Conservation (phyloP, 305 asterid species). For the Solanum hybrid region DNA sequence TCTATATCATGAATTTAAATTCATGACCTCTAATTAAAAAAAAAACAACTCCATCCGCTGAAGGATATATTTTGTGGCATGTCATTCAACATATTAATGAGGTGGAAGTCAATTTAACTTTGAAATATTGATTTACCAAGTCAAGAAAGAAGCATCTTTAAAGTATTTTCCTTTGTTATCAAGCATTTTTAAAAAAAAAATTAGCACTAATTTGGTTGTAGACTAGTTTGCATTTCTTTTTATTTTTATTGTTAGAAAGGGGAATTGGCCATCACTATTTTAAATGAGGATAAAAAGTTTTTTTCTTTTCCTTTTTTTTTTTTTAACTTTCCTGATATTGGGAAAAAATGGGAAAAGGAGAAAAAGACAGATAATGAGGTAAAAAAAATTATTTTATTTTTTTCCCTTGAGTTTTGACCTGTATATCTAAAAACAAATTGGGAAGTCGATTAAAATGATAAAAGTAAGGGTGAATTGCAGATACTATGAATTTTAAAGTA, state of each 20-base stretch:
- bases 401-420: not conserved
- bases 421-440: too few relatives aligned
- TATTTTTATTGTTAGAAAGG: not conserved
- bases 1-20: too few relatives aligned
- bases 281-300: not conserved
- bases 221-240: not conserved
- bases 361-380: not conserved
- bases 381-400: too few relatives aligned
- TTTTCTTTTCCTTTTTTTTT: not conserved
- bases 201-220: not conserved
- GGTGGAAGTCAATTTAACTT: not conserved
- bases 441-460: not conserved
- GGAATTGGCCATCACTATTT: not conserved
- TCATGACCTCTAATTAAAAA: not conserved
- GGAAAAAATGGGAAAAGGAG: not conserved
- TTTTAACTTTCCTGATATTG: not conserved
- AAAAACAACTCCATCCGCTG: too few relatives aligned
- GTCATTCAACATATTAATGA: not conserved
- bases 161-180: not conserved
- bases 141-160: not conserved
- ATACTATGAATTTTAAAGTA: constrained; percentile 15
- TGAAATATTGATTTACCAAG: not conserved
- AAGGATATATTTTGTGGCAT: not conserved
- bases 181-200: not conserved
- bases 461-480: not conserved